Base-by-base conservation (phyloP, 768 basidiomycete species). In the Suillus brevipes region DNA sequence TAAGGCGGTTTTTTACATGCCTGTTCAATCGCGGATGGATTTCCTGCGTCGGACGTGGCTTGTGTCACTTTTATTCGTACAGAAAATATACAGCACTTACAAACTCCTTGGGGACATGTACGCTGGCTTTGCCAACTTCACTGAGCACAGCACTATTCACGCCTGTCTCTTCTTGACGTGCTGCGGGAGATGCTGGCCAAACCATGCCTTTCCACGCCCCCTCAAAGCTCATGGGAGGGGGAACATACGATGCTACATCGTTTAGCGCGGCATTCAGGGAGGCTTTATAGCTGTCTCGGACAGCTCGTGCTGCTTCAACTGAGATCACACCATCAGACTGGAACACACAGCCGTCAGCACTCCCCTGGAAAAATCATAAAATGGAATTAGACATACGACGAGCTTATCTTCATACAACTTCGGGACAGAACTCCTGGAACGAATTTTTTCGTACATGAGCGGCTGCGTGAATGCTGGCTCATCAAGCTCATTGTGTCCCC, bases 401-500 rank as follows among this genome's bases (percentile, higher is more conserved):
- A 95, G 82, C 52, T 87, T 88, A 52, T 90, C 85, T 71, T 95
- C 93, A 73, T 95, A 97, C 14, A 94, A 78, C 60, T 87, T 81
- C 6, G 94, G 93, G 6, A 95, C 92, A 14, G 90, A 91, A 55
- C 82, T 85, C 57, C 94, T 82, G 0, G 87, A 83, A 7, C 87
- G 84, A 70, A 97, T 96, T 78, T 91, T 87, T 75, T 92, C 84
- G 77, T 97, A 97, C 95, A 97, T 97, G 12, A 89, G 78, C 0
- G 95, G 95, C 65, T 90, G 90, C 0, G 95, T 97, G 74, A 94
- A 91, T 18, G 87, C 86, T 0, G 93, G 93, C 60, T 95, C 84
- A 71, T 95, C 92, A 37, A 95, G 83, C 75, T 95, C 94, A 70
- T 96, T 96, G 74, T 95, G 94, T 2, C 94, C 87, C 89, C 91